Conservation (phyloP, 2,329 filamentous ascomycete genomes). For the Trichoderma polysporum region DNA sequence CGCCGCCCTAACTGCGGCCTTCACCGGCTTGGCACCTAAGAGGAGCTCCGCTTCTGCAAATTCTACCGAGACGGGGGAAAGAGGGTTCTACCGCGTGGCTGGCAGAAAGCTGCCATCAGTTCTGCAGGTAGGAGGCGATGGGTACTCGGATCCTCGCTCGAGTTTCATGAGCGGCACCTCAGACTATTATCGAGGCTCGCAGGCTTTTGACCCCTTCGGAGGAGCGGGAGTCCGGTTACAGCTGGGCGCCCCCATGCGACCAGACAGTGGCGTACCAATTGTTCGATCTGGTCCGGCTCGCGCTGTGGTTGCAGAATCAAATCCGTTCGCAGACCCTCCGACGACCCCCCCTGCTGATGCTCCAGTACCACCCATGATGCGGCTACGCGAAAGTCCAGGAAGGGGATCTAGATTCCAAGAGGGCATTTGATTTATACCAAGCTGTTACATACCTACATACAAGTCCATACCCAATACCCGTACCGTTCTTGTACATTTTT, state of each 20-base stretch:
- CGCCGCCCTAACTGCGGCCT: conserved; percentile 47
- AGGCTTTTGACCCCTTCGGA: conserved; percentile 42
- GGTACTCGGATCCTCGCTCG: conserved; percentile 53
- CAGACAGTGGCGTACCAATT: conserved; percentile 59
- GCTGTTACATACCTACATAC: not conserved
- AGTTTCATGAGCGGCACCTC: conserved; percentile 50
- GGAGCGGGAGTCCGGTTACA: conserved; percentile 45
- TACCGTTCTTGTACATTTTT: conserved; percentile 9
- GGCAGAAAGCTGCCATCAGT: conserved; percentile 65
- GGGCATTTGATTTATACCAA: conserved; percentile 34
- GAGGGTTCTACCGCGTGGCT: conserved; percentile 64
- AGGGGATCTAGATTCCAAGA: conserved; percentile 43
- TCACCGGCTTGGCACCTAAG: conserved; percentile 48
- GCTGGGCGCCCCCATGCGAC: conserved; percentile 58
- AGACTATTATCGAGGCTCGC: conserved; percentile 55
- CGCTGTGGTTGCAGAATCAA: conserved; percentile 58
- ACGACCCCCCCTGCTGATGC: conserved; percentile 36
- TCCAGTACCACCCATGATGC: conserved; percentile 37
- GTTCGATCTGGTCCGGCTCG: conserved; percentile 65
- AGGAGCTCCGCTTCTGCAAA: conserved; percentile 32
- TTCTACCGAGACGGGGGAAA: conserved; percentile 45
- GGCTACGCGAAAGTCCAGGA: conserved; percentile 36
- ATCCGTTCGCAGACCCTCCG: conserved; percentile 43
- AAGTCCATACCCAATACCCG: conserved; percentile 1
- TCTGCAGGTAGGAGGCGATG: conserved; percentile 61